A percentile compares a stretch with the other conserved stretches of the same genome.
Conservation (phyloP, 2,329 filamentous ascomycete species). For the Aspergillus awamori region DNA sequence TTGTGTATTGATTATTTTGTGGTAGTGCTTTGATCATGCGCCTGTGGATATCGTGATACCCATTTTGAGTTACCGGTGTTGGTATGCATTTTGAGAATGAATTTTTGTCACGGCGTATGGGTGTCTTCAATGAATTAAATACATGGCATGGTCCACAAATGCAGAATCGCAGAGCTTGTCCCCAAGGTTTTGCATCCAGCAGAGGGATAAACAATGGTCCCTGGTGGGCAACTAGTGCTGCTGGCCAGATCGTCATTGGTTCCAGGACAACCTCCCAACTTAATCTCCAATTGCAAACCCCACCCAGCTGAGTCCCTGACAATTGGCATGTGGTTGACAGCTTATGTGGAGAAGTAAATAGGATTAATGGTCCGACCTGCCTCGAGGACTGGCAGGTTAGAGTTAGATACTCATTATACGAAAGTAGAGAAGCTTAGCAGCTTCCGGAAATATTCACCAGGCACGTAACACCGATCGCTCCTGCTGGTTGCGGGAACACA, state of each 20-base stretch:
- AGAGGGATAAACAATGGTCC: background rate
- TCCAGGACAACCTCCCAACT: background rate
- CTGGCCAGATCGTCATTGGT: background rate
- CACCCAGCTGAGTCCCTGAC: background rate
- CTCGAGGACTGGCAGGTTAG: too few relatives aligned
- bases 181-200: background rate
- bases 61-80: conserved; percentile 10
- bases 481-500: background rate
- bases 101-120: background rate
- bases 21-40: conserved; percentile 10
- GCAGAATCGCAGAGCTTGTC: background rate
- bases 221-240: background rate
- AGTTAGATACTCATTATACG: too few relatives aligned
- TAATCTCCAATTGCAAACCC: background rate
- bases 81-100: background rate
- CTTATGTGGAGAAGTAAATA: background rate
- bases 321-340: background rate
- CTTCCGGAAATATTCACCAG: background rate
- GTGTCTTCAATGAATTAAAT: background rate
- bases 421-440: background rate
- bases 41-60: conserved; percentile 20
- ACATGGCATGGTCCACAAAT: background rate
- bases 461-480: background rate
- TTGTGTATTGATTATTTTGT: background rate
- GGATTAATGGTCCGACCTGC: background rate